Percentiles rank a stretch among this genome's conserved stretches.
phyloP scores from a whole-genome alignment of 2,329 filamentous ascomycete species.

The Fusarium pseudonygamai region DNA sequence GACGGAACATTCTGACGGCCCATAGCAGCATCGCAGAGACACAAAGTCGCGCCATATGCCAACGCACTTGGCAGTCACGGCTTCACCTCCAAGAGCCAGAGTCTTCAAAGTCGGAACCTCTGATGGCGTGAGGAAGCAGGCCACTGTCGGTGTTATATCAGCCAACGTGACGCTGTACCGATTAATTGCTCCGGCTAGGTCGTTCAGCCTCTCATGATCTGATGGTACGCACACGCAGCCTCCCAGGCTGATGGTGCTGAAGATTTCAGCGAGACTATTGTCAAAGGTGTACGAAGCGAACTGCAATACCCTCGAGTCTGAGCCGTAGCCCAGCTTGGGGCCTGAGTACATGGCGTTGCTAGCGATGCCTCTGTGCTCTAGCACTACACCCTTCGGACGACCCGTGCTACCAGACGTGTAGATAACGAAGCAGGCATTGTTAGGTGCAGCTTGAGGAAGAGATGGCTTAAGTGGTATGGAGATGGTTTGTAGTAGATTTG shows the following conservation, averaged over 20 bases:
- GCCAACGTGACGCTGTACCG: conserved; percentile 18
- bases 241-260: conserved; percentile 17
- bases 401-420: conserved; percentile 36
- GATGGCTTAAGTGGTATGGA: fast-evolving
- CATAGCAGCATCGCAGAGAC: conserved; percentile 29
- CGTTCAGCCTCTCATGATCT: conserved; percentile 27
- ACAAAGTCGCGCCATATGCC: conserved; percentile 30
- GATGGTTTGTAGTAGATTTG: not conserved
- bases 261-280: conserved; percentile 28
- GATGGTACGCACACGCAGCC: conserved; percentile 33
- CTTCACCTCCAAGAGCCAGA: conserved; percentile 26
- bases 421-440: conserved; percentile 33
- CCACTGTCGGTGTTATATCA: conserved; percentile 31
- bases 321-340: conserved; percentile 13
- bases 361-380: conserved; percentile 28
- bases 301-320: conserved; percentile 28
- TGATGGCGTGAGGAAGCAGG: conserved; percentile 17
- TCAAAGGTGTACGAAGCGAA: conserved; percentile 36
- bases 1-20: conserved; percentile 26
- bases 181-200: conserved; percentile 21
- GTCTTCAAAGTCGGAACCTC: conserved; percentile 28
- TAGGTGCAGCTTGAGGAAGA: conserved; percentile 1
- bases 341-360: conserved; percentile 17
- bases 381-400: conserved; percentile 20
- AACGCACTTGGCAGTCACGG: conserved; percentile 30